These are phyloP conservation scores for Podospora tetraspora DNA, from an alignment of 495 filamentous ascomycete species.

Conservation along the genomic window DNA sequence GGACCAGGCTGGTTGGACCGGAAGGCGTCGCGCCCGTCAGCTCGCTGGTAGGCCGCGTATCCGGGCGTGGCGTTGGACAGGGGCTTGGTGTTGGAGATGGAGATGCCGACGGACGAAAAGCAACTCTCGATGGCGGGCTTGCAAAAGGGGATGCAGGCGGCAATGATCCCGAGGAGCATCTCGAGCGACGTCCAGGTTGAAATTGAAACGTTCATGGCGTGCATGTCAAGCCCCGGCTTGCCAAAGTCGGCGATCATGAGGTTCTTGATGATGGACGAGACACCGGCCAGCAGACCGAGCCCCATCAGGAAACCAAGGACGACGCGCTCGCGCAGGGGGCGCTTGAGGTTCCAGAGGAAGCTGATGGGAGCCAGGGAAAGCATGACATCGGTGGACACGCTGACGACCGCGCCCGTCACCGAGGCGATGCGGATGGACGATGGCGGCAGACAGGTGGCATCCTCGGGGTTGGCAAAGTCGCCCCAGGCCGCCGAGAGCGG, in stretches of 20 bases:
- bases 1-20: neutral
- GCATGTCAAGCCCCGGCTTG: neutral
- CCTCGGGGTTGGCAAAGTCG: neutral
- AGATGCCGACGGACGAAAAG: neutral
- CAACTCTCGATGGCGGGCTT: neutral
- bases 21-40: neutral
- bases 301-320: constrained; percentile 29
- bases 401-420: neutral
- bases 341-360: constrained; percentile 29
- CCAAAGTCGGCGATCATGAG: constrained; percentile 23
- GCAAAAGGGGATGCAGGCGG: neutral
- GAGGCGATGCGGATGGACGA: neutral
- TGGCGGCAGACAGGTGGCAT: neutral
- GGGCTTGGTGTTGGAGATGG: neutral
- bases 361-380: constrained; percentile 21
- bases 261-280: constrained; percentile 27
- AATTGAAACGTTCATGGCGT: neutral
- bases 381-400: neutral
- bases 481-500: neutral
- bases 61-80: neutral
- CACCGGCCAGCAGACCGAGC: constrained; percentile 29
- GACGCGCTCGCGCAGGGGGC: constrained; percentile 29
- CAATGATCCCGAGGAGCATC: neutral
- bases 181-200: neutral
- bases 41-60: constrained; percentile 13